Evolutionary conservation across 179 eudicot species (phyloP), one percentile per base, ranked within the genome.

Genomic region (Drosera spatulata): DNA sequence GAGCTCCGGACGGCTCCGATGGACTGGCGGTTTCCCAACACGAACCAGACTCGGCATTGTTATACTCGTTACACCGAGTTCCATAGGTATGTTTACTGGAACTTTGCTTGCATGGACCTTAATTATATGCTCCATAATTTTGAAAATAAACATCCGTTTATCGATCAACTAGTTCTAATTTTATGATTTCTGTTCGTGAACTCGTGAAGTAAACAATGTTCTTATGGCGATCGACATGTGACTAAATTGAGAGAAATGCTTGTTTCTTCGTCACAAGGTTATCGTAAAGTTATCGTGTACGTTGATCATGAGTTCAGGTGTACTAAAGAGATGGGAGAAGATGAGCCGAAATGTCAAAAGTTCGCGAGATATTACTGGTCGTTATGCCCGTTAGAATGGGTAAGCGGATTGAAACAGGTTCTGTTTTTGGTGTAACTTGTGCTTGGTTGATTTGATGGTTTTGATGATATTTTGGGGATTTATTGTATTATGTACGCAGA

Each of bases 21-120:
- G 3, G 71, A 71, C 40, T 65, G 71, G 69, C 66, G 76, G 3
- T 69, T 74, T 33, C 74, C 74, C 0, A 38, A 57, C n/a, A 68
- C 69, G 1, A 72, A 72, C 61, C 80, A 69, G 22, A 68, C 69
- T 2, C 66, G 66, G 58, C 80, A 69, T 45, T 76, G 80, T 37
- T 76, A 65, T 45, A 60, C 68, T 45, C 68, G 71, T 41, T 76
- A 69, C 49, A 43, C 61, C 5, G 77, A 76, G 58, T 76, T 59
- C 50, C 77, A 76, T 61, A 62, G 59, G 76, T 64, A 43, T 14
- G 60, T 55, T 13, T 53, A 10, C 5, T 14, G 8, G 6, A 22
- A 22, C 33, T 22, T 22, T 22, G 33, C 1, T 22, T 22, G 33
- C 33, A 22, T 22, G 33, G 1, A 22, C 33, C 33, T 22, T 22